Evolutionary conservation across 2,329 filamentous ascomycete species (phyloP).

Genomic region (Diaporthe sp.): DNA sequence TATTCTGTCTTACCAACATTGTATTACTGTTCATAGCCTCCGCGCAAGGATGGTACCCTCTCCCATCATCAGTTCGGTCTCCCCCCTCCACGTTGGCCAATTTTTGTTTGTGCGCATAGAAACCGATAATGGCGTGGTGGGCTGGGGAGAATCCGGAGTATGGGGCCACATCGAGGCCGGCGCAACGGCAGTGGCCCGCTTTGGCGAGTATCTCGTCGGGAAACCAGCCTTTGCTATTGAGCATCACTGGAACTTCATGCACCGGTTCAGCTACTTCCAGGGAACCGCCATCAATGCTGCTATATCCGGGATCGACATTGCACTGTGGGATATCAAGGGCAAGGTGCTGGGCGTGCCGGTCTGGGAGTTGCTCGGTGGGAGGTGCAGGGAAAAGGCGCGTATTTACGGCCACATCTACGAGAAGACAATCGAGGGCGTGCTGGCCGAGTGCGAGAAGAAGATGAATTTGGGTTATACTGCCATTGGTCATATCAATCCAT

Average conservation of each 20-base stretch:
- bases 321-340: conserved; percentile 13
- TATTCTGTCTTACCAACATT: background rate
- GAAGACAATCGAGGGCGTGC: conserved; percentile 11
- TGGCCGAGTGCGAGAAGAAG: background rate
- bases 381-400: background rate
- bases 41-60: background rate
- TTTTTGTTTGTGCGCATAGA: conserved; percentile 4
- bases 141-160: conserved; percentile 3
- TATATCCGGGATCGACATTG: conserved; percentile 5
- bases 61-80: background rate
- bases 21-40: no score
- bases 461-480: conserved; percentile 3
- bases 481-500: conserved; percentile 1
- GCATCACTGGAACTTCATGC: background rate
- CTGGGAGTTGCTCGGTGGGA: background rate
- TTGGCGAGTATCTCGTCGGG: background rate
- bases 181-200: background rate
- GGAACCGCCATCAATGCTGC: conserved; percentile 7
- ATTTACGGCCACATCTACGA: conserved; percentile 14
- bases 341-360: conserved; percentile 1
- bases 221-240: background rate
- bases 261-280: conserved; percentile 16
- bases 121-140: background rate
- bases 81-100: background rate
- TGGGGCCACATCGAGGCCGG: conserved; percentile 12